phyloP scores from a whole-genome alignment of 805 yeast species.

The Kluyveromyces dobzhanskii region DNA sequence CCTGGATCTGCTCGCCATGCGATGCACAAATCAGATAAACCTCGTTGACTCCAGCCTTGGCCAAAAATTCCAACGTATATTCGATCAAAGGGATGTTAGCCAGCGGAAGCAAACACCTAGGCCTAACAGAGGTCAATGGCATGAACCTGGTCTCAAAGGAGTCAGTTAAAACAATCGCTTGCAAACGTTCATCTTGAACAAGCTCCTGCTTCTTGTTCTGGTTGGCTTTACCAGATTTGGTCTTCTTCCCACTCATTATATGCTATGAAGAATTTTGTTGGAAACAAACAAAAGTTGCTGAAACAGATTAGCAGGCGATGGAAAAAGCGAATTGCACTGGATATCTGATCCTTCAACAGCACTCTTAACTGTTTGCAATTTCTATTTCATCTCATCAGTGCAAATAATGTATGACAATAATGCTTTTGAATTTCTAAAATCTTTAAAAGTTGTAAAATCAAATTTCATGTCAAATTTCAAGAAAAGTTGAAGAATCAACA shows the following conservation, averaged over 20 bases:
- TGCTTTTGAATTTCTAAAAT: no score
- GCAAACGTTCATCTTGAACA: slow-evolving; percentile 66
- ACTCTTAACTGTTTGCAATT: no score
- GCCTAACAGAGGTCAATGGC: slow-evolving; percentile 81
- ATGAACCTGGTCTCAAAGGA: slow-evolving; percentile 86
- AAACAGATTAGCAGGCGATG: no score
- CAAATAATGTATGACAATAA: no score
- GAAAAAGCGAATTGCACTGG: no score
- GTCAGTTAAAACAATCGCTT: slow-evolving; percentile 92
- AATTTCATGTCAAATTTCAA: no score
- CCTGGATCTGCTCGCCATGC: slow-evolving; percentile 83
- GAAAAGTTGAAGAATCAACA: no score
- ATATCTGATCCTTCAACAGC: no score
- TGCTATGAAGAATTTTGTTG: no score
- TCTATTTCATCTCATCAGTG: no score
- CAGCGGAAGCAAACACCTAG: slow-evolving; percentile 85
- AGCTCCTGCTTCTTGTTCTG: slow-evolving; percentile 42
- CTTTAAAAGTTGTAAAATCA: no score
- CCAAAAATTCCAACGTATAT: slow-evolving; percentile 89
- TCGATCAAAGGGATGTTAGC: slow-evolving; percentile 93
- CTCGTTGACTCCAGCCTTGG: slow-evolving; percentile 82
- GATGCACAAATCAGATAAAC: slow-evolving; percentile 85
- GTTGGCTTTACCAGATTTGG: slow-evolving; percentile 9
- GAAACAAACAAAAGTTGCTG: no score
- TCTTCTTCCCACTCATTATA: slow-evolving; percentile 27